phyloP scores from a whole-genome alignment of 2,329 filamentous ascomycete species.

The Metarhizium robertsii region DNA sequence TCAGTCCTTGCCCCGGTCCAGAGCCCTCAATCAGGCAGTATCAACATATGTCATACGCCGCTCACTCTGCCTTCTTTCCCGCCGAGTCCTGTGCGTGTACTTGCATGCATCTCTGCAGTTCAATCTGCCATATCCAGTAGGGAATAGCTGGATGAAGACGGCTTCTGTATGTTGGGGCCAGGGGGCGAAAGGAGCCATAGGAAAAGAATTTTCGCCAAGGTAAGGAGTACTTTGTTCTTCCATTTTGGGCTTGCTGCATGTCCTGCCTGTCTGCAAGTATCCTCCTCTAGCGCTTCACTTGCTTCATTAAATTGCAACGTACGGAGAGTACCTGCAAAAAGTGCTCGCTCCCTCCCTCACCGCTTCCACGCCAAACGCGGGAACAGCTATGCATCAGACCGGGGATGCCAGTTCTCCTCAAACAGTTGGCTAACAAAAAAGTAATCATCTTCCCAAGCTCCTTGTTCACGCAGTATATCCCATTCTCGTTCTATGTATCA shows the following conservation, averaged over 20 bases:
- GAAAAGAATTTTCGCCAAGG: background rate
- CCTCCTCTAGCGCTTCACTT: background rate
- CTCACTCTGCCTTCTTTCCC: background rate
- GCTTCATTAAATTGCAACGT: background rate
- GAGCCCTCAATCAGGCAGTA: background rate
- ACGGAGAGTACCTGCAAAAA: background rate
- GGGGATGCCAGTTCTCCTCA: slow-evolving; percentile 42
- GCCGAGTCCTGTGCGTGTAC: background rate
- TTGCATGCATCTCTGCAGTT: background rate
- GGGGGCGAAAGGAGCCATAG: background rate
- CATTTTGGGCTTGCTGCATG: background rate
- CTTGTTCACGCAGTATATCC: slow-evolving; percentile 32
- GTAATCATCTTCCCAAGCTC: slow-evolving; percentile 44
- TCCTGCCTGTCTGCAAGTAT: background rate
- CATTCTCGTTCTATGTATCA: slow-evolving; percentile 27
- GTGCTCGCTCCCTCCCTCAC: background rate
- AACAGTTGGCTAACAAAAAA: slow-evolving; percentile 53
- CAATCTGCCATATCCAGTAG: background rate
- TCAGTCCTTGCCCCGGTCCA: background rate
- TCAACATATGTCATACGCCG: background rate
- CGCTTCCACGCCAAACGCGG: background rate
- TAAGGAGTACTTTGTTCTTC: background rate
- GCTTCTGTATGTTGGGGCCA: background rate
- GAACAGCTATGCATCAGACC: slow-evolving; percentile 5
- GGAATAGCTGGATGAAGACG: background rate